A percentile compares a stretch with the other conserved stretches of the same genome.
Evolutionary conservation across 208 protist genomes (phyloP).

Genomic region (Trypanosoma cruzi): DNA sequence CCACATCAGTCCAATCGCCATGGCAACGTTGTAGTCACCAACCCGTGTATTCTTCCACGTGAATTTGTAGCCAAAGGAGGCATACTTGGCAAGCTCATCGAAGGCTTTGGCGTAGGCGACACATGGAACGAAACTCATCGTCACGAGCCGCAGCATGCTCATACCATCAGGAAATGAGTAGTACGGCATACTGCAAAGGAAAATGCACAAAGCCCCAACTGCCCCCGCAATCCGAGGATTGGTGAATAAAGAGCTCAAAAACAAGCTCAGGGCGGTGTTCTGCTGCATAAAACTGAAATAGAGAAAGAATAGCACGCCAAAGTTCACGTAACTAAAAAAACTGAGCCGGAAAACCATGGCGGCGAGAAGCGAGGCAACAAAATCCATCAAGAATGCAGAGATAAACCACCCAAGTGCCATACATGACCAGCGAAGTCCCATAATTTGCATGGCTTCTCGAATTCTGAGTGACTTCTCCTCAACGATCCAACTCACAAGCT

Average conservation of each 20-base stretch:
- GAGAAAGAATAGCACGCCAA: conserved; percentile 64
- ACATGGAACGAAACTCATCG: conserved; percentile 59
- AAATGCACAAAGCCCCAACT: conserved; percentile 65
- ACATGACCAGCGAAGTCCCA: conserved; percentile 78
- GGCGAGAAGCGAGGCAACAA: conserved; percentile 55
- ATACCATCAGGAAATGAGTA: conserved; percentile 73
- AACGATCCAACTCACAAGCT: conserved; percentile 67
- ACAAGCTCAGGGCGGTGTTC: conserved; percentile 66
- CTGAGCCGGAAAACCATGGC: conserved; percentile 59
- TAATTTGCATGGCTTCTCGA: conserved; percentile 89
- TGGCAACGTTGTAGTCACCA: conserved; percentile 50
- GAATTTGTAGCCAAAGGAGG: conserved; percentile 36
- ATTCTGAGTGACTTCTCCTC: conserved; percentile 79
- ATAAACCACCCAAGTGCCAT: conserved; percentile 75
- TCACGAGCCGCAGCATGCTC: conserved; percentile 38
- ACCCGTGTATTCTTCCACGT: conserved; percentile 37
- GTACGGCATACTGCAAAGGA: conserved; percentile 61
- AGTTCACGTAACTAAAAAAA: conserved; percentile 61
- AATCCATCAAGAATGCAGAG: conserved; percentile 55
- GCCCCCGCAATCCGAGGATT: conserved; percentile 74
- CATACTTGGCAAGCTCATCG: conserved; percentile 58
- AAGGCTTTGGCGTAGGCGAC: conserved; percentile 58
- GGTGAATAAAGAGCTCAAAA: conserved; percentile 76
- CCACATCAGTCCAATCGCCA: conserved; percentile 80
- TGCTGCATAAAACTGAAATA: conserved; percentile 81